Evolutionary conservation across 192 early-diverging fungal genomes (phyloP).

Genomic region (Gonapodya prolifera): DNA sequence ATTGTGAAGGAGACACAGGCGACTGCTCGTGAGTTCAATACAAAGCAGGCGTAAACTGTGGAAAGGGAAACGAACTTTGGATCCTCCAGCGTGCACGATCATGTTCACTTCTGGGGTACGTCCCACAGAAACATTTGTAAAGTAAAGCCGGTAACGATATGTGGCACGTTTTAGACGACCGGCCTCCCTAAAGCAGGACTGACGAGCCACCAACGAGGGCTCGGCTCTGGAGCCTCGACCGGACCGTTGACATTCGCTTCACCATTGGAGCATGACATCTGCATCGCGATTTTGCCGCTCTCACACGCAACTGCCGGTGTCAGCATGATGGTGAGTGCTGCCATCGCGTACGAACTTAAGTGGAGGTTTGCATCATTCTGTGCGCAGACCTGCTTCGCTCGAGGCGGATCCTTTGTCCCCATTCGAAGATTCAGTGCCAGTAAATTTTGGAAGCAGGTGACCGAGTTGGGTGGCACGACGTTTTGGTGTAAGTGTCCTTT

Average conservation of each 20-base stretch:
- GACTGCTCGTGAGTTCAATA: background rate
- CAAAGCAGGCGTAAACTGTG: background rate
- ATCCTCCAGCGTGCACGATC: background rate
- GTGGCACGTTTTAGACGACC: conserved; percentile 1
- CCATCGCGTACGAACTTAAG: too few relatives aligned
- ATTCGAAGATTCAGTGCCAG: background rate
- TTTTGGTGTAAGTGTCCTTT: background rate
- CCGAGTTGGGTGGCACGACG: background rate
- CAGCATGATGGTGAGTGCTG: background rate
- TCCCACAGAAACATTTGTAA: too few relatives aligned
- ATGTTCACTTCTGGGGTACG: conserved; percentile 2
- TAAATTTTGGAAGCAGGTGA: background rate
- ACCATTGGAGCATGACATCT: background rate
- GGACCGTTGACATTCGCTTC: background rate
- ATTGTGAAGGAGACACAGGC: background rate
- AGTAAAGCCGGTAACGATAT: too few relatives aligned
- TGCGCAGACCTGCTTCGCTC: background rate
- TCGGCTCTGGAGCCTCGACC: background rate
- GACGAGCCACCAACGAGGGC: background rate
- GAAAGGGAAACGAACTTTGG: background rate
- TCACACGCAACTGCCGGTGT: background rate
- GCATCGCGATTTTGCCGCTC: background rate
- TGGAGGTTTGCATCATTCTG: too few relatives aligned
- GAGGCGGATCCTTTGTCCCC: background rate
- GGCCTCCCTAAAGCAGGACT: background rate